These are phyloP conservation scores for Phialemoniopsis sp. DNA, from an alignment of 2,329 filamentous ascomycete genomes.

Conservation along the genomic window DNA sequence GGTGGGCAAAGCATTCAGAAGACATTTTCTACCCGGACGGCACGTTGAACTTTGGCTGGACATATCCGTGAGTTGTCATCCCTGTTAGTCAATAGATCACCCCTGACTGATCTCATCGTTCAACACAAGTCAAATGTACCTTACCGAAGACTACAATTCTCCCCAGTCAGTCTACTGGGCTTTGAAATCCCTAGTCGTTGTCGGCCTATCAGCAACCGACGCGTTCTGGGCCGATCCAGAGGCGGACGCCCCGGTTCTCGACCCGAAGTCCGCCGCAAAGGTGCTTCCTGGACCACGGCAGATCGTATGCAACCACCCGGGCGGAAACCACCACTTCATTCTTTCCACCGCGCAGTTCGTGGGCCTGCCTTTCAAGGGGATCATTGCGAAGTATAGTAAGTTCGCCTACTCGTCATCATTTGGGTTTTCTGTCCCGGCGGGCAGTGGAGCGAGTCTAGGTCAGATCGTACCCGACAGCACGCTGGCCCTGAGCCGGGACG, in stretches of 20 bases:
- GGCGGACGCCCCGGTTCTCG: conserved; percentile 18
- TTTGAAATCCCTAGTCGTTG: conserved; percentile 29
- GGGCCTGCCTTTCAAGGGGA: conserved; percentile 30
- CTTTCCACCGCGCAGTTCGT: conserved; percentile 34
- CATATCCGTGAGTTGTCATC: conserved; percentile 4
- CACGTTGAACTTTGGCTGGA: conserved; percentile 28
- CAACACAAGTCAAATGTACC: conserved; percentile 32
- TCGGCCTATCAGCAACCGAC: conserved; percentile 21
- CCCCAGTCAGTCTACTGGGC: conserved; percentile 37
- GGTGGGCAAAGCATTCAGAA: conserved; percentile 25
- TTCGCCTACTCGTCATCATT: conserved; percentile 45
- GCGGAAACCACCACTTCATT: conserved; percentile 33
- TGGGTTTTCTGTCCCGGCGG: conserved; percentile 39
- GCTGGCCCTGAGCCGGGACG: conserved; percentile 22
- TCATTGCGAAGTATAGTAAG: conserved; percentile 40
- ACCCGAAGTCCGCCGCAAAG: neutral
- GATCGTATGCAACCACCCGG: conserved; percentile 32
- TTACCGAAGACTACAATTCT: conserved; percentile 39
- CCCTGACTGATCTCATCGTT: no score
- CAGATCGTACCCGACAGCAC: conserved; percentile 28
- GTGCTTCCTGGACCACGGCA: conserved; percentile 32
- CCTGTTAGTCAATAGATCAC: no score
- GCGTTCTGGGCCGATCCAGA: conserved; percentile 30
- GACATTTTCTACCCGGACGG: conserved; percentile 34
- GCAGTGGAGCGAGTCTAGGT: conserved; percentile 22